Conservation (phyloP, 1,284 basidiomycete species). For the Irpex rosettiformis region DNA sequence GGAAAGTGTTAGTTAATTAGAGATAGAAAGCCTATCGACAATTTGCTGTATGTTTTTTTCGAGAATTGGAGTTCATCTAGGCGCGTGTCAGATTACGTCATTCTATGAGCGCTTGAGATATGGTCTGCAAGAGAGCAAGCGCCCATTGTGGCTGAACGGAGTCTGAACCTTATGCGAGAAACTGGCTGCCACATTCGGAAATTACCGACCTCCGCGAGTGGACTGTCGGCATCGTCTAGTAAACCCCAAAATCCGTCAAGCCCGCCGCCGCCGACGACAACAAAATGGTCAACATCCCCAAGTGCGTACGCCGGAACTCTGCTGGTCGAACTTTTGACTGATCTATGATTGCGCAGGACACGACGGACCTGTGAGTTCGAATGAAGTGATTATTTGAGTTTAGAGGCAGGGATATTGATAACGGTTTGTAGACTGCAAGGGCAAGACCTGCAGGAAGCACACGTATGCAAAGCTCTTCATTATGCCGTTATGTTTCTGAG, state of each 20-base stretch:
- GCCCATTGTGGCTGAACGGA: constrained; percentile 21
- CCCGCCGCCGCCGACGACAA: constrained; percentile 26
- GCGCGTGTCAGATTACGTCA: too few relatives aligned
- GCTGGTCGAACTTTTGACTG: constrained; percentile 4
- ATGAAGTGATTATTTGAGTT: constrained; percentile 1
- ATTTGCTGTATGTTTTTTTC: background rate
- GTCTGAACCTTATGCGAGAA: constrained; percentile 24
- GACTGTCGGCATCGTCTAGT: constrained; percentile 17
- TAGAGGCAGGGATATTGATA: constrained; percentile 17
- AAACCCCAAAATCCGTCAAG: constrained; percentile 23
- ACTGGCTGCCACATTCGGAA: constrained; percentile 28
- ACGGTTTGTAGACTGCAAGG: constrained; percentile 81
- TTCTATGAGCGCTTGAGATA: too few relatives aligned
- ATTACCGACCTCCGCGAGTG: constrained; percentile 18
- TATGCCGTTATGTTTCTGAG: background rate
- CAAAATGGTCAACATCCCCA: constrained; percentile 91
- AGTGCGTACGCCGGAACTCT: constrained; percentile 47
- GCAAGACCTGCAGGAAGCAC: constrained; percentile 98
- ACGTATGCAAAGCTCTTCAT: constrained; percentile 57
- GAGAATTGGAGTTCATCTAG: background rate
- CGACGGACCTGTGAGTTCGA: constrained; percentile 77
- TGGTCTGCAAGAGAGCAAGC: background rate
- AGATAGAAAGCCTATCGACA: too few relatives aligned
- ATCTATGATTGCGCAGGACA: constrained; percentile 48
- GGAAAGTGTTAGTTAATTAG: constrained; percentile 6